phyloP scores from a whole-genome alignment of 2,329 filamentous ascomycete genomes.

The Apiospora aurea region DNA sequence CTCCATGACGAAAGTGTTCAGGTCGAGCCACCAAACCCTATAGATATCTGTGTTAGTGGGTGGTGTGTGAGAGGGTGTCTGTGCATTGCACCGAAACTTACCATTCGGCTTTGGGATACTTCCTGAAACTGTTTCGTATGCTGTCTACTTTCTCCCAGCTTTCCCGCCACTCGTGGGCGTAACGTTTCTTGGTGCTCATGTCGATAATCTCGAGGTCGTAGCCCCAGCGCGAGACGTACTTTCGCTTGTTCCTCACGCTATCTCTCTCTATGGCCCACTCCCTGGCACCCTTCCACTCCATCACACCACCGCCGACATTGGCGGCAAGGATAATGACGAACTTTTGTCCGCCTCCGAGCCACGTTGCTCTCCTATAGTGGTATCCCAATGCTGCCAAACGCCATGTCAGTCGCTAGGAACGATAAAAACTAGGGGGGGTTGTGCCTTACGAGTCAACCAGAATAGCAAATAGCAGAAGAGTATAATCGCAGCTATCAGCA shows the following conservation, averaged over 20 bases:
- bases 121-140: slow-evolving; percentile 84
- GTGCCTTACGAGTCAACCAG: slow-evolving; percentile 71
- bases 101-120: slow-evolving; percentile 97
- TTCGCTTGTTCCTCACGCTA: slow-evolving; percentile 93
- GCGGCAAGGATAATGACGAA: slow-evolving; percentile 93
- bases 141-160: slow-evolving; percentile 99
- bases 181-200: slow-evolving; percentile 98
- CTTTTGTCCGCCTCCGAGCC: slow-evolving; percentile 85
- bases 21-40: slow-evolving; percentile 99
- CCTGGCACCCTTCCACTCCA: slow-evolving; percentile 97
- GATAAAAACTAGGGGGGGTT: not conserved
- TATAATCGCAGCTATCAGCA: slow-evolving; percentile 66
- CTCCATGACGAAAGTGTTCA: slow-evolving; percentile 99
- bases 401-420: slow-evolving; percentile 36
- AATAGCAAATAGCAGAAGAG: slow-evolving; percentile 70
- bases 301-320: slow-evolving; percentile 94
- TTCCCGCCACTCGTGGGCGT: slow-evolving; percentile 98
- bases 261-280: slow-evolving; percentile 99
- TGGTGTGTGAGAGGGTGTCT: not conserved
- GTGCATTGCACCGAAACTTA: slow-evolving; percentile 55
- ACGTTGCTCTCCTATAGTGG: slow-evolving; percentile 74
- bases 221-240: slow-evolving; percentile 86
- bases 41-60: slow-evolving; percentile 15
- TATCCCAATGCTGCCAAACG: slow-evolving; percentile 56
- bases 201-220: slow-evolving; percentile 97